Evolutionary conservation across 805 yeast species (phyloP).

Genomic region (Candida chauliodis): DNA sequence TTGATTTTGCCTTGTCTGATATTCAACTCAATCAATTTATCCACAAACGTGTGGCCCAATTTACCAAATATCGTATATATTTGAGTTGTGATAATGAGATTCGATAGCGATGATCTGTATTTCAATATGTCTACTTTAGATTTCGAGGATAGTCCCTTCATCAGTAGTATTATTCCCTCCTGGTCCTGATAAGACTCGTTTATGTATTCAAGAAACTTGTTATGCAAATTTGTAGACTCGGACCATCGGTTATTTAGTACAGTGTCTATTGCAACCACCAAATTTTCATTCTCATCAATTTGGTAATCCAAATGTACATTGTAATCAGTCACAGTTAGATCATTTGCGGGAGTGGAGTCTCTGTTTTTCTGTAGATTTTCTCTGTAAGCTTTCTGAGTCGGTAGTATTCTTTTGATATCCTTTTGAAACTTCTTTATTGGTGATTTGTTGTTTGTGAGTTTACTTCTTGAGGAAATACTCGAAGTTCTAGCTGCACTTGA

Average conservation of each 20-base stretch:
- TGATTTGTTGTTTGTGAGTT: slow-evolving; percentile 15
- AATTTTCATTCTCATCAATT: slow-evolving; percentile 25
- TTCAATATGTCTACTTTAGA: slow-evolving; percentile 35
- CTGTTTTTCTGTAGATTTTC: slow-evolving; percentile 4
- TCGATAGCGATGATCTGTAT: slow-evolving; percentile 33
- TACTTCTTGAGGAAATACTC: slow-evolving; percentile 18
- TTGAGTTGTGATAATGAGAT: slow-evolving; percentile 41
- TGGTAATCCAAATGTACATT: slow-evolving; percentile 40
- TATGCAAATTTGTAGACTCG: slow-evolving; percentile 28
- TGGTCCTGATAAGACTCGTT: slow-evolving; percentile 1
- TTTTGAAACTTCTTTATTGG: slow-evolving; percentile 24
- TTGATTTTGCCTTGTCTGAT: slow-evolving; percentile 35
- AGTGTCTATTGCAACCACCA: slow-evolving; percentile 29
- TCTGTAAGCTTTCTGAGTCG: slow-evolving; percentile 23
- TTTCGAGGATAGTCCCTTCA: slow-evolving; percentile 29
- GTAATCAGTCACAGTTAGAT: slow-evolving; percentile 25
- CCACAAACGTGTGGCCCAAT: slow-evolving; percentile 49
- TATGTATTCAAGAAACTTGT: slow-evolving; percentile 16
- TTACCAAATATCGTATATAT: slow-evolving; percentile 44
- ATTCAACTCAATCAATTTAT: slow-evolving; percentile 37
- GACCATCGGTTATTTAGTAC: slow-evolving; percentile 37
- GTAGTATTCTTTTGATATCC: slow-evolving; percentile 22
- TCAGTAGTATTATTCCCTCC: slow-evolving; percentile 6
- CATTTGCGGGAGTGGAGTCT: neutral
- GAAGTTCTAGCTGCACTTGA: slow-evolving; percentile 42